Evolutionary conservation across 169 alveolate genomes (phyloP).

Genomic region (Plasmodium ovale): DNA sequence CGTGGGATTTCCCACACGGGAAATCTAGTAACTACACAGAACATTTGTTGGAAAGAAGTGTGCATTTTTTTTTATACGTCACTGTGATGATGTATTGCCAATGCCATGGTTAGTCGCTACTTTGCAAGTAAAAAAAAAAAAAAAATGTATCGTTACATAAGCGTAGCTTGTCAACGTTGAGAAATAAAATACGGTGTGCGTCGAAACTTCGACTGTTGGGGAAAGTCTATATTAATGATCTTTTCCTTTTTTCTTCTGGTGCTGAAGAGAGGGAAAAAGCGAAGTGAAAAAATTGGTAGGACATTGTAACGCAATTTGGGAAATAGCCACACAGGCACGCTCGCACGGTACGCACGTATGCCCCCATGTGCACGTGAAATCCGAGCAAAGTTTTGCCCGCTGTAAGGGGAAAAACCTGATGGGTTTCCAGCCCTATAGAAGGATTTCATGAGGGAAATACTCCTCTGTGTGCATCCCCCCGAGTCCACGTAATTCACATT

Average conservation of each 20-base stretch:
- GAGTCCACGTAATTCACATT: constrained; percentile 32
- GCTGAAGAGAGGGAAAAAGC: constrained; percentile 11
- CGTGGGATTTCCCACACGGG: too few species aligned
- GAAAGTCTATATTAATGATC: too few species aligned
- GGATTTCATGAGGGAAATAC: constrained; percentile 61
- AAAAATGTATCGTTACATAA: too few species aligned
- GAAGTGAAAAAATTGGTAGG: background rate
- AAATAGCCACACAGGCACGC: background rate
- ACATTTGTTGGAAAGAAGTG: too few species aligned
- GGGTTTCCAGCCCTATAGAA: constrained; percentile 70
- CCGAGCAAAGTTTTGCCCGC: background rate
- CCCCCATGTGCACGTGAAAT: background rate
- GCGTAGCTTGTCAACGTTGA: too few species aligned
- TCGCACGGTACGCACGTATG: background rate
- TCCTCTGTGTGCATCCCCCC: constrained; percentile 26
- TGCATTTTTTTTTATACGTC: too few species aligned
- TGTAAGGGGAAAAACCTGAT: constrained; percentile 34
- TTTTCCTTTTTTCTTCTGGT: constrained; percentile 67
- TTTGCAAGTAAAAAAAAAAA: too few species aligned
- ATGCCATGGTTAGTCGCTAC: too few species aligned
- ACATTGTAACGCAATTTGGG: background rate
- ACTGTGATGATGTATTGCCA: too few species aligned
- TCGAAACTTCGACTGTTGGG: too few species aligned
- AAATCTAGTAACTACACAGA: too few species aligned
- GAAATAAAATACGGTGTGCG: too few species aligned